These are phyloP conservation scores for Colletotrichum sp. DNA, from an alignment of 2,329 filamentous ascomycete genomes.

Conservation along the genomic window DNA sequence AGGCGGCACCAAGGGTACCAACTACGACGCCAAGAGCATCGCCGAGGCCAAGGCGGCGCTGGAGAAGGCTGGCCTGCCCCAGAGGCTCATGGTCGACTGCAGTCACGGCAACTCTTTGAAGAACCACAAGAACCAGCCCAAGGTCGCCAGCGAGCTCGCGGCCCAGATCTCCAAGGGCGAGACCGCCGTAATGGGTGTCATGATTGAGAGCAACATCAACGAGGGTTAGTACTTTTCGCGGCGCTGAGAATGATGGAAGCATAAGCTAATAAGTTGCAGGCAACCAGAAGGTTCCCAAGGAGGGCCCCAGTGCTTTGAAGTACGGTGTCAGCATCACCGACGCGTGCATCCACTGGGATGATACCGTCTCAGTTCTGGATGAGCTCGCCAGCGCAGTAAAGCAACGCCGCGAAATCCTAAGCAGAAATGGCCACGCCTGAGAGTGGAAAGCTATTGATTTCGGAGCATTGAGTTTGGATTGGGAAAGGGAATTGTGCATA, in stretches of 20 bases:
- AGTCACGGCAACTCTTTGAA: slow-evolving; percentile 96
- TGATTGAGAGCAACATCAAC: slow-evolving; percentile 98
- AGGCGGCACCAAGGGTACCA: slow-evolving; percentile 91
- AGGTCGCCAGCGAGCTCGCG: slow-evolving; percentile 82
- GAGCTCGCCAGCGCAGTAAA: slow-evolving; percentile 81
- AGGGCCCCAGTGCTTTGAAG: slow-evolving; percentile 84
- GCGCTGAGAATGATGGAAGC: background rate
- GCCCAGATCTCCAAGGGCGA: slow-evolving; percentile 88
- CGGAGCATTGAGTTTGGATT: background rate
- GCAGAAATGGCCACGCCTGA: slow-evolving; percentile 13
- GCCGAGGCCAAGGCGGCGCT: slow-evolving; percentile 82
- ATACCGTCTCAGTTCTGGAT: slow-evolving; percentile 81
- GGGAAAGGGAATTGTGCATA: background rate
- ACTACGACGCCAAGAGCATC: slow-evolving; percentile 89
- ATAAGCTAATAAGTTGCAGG: slow-evolving; percentile 52
- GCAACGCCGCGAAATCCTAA: slow-evolving; percentile 63
- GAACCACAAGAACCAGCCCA: slow-evolving; percentile 96
- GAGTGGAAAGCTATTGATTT: background rate
- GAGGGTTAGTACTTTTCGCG: slow-evolving; percentile 66
- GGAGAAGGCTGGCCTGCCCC: slow-evolving; percentile 72
- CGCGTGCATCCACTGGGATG: slow-evolving; percentile 94
- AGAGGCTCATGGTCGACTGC: slow-evolving; percentile 96
- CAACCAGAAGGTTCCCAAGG: slow-evolving; percentile 87
- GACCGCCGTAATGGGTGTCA: slow-evolving; percentile 90
- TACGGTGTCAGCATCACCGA: slow-evolving; percentile 98